Conservation (phyloP, 2,329 filamentous ascomycete species). For the Arthrobotrys entomopaga region DNA sequence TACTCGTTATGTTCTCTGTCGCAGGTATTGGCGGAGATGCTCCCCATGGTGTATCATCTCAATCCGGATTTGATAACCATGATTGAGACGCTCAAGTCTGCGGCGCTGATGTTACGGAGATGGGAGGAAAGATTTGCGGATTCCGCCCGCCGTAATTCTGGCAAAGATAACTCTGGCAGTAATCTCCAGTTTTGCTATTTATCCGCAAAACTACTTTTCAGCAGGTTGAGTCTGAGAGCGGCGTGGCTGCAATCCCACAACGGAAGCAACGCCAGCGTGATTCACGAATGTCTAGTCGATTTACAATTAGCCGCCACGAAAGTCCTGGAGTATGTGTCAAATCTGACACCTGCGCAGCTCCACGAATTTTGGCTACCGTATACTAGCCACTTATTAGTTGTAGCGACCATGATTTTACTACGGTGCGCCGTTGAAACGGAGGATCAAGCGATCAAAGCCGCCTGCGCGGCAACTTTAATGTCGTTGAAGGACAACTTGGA, state of each 20-base stretch:
- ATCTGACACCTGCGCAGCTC: slow-evolving; percentile 64
- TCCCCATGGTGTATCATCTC: slow-evolving; percentile 49
- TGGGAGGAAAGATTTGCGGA: slow-evolving; percentile 29
- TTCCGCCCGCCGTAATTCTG: not conserved
- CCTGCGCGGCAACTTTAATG: slow-evolving; percentile 41
- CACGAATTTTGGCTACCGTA: slow-evolving; percentile 67
- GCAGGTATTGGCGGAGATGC: slow-evolving; percentile 60
- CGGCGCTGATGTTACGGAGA: slow-evolving; percentile 30
- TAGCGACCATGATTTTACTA: slow-evolving; percentile 67
- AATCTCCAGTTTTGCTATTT: slow-evolving; percentile 68
- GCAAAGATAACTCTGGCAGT: slow-evolving; percentile 58
- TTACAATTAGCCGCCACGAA: slow-evolving; percentile 63
- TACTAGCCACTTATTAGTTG: slow-evolving; percentile 65
- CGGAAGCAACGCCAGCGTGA: slow-evolving; percentile 56
- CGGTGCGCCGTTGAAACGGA: slow-evolving; percentile 65
- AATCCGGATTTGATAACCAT: slow-evolving; percentile 28
- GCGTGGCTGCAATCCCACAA: slow-evolving; percentile 61
- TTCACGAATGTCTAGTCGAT: slow-evolving; percentile 64
- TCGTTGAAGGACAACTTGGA: slow-evolving; percentile 45
- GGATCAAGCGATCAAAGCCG: slow-evolving; percentile 56
- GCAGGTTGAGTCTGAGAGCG: slow-evolving; percentile 64
- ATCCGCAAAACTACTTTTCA: slow-evolving; percentile 65
- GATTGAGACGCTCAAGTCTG: slow-evolving; percentile 23
- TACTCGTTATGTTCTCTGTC: slow-evolving; percentile 65
- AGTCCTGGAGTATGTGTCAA: slow-evolving; percentile 64